A percentile compares a stretch with the other conserved stretches of the same genome.
phyloP scores from a whole-genome alignment of 2,329 filamentous ascomycete genomes.

The Diplodia mutila region DNA sequence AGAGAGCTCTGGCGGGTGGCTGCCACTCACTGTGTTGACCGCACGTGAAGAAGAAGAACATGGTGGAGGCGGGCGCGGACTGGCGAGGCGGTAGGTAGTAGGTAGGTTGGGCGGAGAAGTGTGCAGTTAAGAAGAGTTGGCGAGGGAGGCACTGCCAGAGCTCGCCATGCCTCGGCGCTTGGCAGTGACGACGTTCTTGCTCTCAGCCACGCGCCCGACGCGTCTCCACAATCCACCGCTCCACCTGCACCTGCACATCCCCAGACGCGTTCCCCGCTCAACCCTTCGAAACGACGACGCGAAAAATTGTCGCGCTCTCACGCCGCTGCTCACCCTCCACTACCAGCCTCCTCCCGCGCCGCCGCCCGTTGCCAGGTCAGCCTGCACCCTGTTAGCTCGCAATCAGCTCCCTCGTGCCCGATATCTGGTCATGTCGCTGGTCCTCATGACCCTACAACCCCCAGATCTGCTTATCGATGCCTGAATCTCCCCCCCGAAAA shows the following conservation, averaged over 20 bases:
- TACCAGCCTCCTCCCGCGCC: neutral
- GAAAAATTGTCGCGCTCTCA: conserved; percentile 1
- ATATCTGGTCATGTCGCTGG: neutral
- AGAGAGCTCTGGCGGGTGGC: no score
- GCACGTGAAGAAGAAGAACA: conserved; percentile 57
- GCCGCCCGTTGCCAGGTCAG: neutral
- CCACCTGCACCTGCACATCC: neutral
- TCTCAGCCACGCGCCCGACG: conserved; percentile 6
- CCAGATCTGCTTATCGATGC: neutral
- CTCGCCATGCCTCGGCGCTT: conserved; percentile 20
- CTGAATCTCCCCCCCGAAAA: neutral
- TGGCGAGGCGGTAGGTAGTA: neutral
- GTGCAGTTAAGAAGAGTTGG: neutral
- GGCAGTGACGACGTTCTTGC: conserved; percentile 21
- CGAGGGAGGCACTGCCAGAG: neutral
- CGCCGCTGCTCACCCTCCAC: conserved; percentile 2
- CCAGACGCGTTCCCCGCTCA: neutral
- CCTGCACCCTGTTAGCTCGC: conserved; percentile 3
- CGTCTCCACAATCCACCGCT: neutral
- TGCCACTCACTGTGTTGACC: conserved; percentile 51
- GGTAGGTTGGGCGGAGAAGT: neutral
- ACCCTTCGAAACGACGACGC: neutral
- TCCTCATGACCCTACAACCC: conserved; percentile 16
- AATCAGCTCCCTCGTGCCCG: conserved; percentile 6
- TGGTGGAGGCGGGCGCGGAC: conserved; percentile 26